Evolutionary conservation across 2,329 filamentous ascomycete genomes (phyloP).

Genomic region (Colletotrichum lindemuthianum): DNA sequence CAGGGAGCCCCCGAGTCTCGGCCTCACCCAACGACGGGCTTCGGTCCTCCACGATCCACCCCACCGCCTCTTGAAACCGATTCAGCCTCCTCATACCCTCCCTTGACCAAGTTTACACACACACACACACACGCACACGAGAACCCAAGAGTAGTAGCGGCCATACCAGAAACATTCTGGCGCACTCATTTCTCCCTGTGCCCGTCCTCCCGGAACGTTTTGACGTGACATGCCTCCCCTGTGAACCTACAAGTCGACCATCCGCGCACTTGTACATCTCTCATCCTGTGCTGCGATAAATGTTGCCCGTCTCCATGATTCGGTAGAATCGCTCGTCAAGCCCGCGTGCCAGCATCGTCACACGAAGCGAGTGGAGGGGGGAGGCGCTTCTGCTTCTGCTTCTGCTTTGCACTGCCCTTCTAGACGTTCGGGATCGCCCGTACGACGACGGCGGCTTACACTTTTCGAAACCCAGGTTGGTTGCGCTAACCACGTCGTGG

Average conservation of each 20-base stretch:
- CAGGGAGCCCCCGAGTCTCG: slow-evolving; percentile 9
- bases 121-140: not conserved
- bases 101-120: not conserved
- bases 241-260: not conserved
- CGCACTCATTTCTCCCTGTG: not conserved
- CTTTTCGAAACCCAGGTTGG: no score
- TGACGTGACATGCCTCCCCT: slow-evolving; percentile 15
- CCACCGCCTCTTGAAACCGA: slow-evolving; percentile 16
- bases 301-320: no score
- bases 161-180: slow-evolving; percentile 13
- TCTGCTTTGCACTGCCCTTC: not conserved
- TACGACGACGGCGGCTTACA: no score
- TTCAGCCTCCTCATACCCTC: not conserved
- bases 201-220: not conserved
- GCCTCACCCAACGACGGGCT: not conserved
- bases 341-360: no score
- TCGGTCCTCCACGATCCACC: slow-evolving; percentile 10
- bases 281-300: no score
- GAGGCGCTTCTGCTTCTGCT: no score
- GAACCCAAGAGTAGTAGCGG: not conserved
- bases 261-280: not conserved
- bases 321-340: slow-evolving; percentile 9
- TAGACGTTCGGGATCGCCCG: slow-evolving; percentile 2
- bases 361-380: no score
- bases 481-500: no score